phyloP scores from a whole-genome alignment of 2,329 filamentous ascomycete species.

The Colletotrichum echinochloae region DNA sequence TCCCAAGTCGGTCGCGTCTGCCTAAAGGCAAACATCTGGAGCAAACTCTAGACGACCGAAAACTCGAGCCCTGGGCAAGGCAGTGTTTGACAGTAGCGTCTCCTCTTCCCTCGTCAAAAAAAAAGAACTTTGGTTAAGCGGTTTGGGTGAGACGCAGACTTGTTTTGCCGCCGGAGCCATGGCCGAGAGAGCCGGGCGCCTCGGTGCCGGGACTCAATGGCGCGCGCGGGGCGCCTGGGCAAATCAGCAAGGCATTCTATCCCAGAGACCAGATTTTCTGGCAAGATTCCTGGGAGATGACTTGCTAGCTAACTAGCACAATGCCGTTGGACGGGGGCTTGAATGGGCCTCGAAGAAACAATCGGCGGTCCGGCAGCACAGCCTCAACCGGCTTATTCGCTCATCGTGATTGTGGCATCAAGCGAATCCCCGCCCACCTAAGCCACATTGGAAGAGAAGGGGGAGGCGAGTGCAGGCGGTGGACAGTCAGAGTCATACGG shows the following conservation, averaged over 20 bases:
- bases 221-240: background rate
- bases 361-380: background rate
- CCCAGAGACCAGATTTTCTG: background rate
- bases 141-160: background rate
- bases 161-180: slow-evolving; percentile 1
- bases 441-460: background rate
- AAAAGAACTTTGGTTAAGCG: no score
- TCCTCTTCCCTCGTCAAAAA: no score
- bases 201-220: background rate
- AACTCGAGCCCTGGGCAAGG: background rate
- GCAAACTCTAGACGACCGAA: background rate
- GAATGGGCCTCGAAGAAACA: background rate
- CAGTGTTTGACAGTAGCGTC: background rate
- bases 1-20: background rate
- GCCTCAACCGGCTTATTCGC: background rate
- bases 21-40: background rate
- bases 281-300: background rate
- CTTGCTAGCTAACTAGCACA: background rate
- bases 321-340: no score
- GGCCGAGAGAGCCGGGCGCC: background rate
- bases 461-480: background rate
- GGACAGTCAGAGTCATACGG: slow-evolving; percentile 7
- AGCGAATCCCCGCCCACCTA: background rate
- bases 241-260: background rate
- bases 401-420: background rate